Conservation (phyloP, 2,329 filamentous ascomycete species). For the Aureobasidium sp. region DNA sequence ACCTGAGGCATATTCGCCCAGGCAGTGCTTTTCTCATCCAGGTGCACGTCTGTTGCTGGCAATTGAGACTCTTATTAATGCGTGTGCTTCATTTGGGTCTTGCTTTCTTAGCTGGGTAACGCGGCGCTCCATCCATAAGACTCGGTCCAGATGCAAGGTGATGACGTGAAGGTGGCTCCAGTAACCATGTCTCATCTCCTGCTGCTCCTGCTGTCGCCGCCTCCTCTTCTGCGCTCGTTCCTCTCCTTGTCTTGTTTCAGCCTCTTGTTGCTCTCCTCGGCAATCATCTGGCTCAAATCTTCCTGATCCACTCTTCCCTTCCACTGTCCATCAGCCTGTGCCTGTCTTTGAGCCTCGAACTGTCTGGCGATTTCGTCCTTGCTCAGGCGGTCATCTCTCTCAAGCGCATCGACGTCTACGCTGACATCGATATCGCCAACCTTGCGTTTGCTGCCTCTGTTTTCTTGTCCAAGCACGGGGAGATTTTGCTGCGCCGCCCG, state of each 20-base stretch:
- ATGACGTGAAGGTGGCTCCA: background rate
- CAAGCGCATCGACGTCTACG: constrained; percentile 75
- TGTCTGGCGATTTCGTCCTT: constrained; percentile 74
- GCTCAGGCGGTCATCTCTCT: constrained; percentile 64
- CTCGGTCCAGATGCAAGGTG: background rate
- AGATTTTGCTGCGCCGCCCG: constrained; percentile 43
- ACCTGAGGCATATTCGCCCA: too few relatives aligned
- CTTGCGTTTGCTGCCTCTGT: constrained; percentile 77
- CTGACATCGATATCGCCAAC: constrained; percentile 91
- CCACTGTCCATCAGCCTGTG: constrained; percentile 52
- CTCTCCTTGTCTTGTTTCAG: constrained; percentile 81
- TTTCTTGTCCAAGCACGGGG: constrained; percentile 70
- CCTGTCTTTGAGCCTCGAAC: constrained; percentile 65
- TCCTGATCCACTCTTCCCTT: constrained; percentile 74
- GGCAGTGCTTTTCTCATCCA: background rate
- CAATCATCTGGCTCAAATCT: constrained; percentile 92
- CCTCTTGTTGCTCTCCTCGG: constrained; percentile 82
- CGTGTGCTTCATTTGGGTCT: background rate
- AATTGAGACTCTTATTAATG: background rate
- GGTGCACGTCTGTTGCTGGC: constrained; percentile 3
- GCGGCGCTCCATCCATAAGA: background rate
- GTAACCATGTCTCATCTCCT: constrained; percentile 5
- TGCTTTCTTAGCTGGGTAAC: background rate
- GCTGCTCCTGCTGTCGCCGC: constrained; percentile 17
- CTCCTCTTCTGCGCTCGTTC: constrained; percentile 50